These are phyloP conservation scores for Moniliella sp. DNA, from an alignment of 1,284 basidiomycete genomes.

Conservation along the genomic window DNA sequence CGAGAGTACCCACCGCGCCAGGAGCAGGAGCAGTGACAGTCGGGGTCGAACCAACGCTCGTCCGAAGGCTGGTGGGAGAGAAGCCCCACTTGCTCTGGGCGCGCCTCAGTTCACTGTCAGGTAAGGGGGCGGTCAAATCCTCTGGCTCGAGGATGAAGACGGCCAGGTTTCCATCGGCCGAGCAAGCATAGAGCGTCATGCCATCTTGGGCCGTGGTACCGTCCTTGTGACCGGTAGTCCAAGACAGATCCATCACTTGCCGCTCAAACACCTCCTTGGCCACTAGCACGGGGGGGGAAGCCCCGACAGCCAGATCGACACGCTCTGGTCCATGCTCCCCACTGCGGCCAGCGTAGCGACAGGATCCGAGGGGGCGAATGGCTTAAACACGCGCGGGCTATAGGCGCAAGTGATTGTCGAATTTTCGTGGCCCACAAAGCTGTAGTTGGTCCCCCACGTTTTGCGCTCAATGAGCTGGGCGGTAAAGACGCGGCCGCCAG, in stretches of 20 bases:
- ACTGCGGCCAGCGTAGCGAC: conserved; percentile 18
- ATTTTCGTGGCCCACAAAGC: conserved; percentile 86
- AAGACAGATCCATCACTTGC: conserved; percentile 82
- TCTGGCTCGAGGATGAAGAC: conserved; percentile 55
- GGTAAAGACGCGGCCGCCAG: conserved; percentile 90
- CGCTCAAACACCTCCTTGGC: conserved; percentile 80
- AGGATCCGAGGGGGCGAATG: conserved; percentile 5
- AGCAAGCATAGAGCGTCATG: conserved; percentile 71
- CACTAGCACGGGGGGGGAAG: conserved; percentile 75
- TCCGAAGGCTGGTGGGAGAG: conserved; percentile 7
- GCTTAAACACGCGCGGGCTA: conserved; percentile 20
- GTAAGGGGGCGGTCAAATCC: not conserved
- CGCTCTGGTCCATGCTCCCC: conserved; percentile 13
- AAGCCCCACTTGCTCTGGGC: not conserved
- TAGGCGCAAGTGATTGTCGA: conserved; percentile 37
- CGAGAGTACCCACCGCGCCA: too few relatives aligned
- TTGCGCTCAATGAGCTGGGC: conserved; percentile 76
- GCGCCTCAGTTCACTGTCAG: not conserved
- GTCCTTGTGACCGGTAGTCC: conserved; percentile 39
- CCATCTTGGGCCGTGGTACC: conserved; percentile 43
- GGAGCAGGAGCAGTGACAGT: too few relatives aligned
- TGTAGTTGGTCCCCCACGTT: conserved; percentile 37
- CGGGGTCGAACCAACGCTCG: conserved; percentile 6
- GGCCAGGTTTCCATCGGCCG: conserved; percentile 78
- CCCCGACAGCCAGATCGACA: conserved; percentile 14